Evolutionary conservation across 257 asterid species (phyloP).

Genomic region (Salvia miltiorrhiza): DNA sequence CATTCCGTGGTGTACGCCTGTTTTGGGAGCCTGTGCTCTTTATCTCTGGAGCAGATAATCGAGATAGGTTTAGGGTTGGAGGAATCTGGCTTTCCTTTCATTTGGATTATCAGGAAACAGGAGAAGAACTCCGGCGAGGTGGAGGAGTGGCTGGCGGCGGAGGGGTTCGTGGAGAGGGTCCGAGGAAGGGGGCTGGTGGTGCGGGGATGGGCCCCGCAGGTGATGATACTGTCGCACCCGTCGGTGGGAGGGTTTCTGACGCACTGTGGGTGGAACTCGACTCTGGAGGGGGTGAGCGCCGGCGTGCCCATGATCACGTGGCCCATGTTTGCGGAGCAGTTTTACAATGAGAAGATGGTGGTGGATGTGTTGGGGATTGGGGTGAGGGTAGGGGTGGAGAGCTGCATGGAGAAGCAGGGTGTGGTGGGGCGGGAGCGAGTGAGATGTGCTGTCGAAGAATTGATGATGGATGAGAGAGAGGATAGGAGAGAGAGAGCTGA

Average conservation of each 20-base stretch:
- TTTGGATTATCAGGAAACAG: conserved; percentile 27
- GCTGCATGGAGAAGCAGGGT: neutral
- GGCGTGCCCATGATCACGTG: conserved; percentile 40
- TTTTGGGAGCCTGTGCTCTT: conserved; percentile 36
- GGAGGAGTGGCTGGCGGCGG: conserved; percentile 27
- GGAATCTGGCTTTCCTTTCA: conserved; percentile 19
- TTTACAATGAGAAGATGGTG: conserved; percentile 31
- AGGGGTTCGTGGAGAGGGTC: conserved; percentile 23
- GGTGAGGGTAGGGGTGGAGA: conserved; percentile 30
- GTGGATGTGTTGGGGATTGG: conserved; percentile 28
- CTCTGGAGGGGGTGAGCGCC: conserved; percentile 24
- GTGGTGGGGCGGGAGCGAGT: conserved; percentile 23
- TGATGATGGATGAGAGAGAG: conserved; percentile 25
- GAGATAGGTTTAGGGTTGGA: conserved; percentile 40
- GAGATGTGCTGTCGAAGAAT: neutral
- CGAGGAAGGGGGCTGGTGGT: conserved; percentile 29
- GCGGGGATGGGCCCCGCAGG: conserved; percentile 43
- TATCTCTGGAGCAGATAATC: conserved; percentile 25
- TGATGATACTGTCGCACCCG: conserved; percentile 28
- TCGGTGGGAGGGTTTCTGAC: conserved; percentile 37
- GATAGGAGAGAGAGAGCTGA: conserved; percentile 21
- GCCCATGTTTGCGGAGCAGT: conserved; percentile 43
- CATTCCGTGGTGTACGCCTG: conserved; percentile 31
- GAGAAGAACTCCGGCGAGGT: conserved; percentile 13
- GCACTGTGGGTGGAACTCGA: conserved; percentile 46